Base-by-base conservation (phyloP, 1,139 yeast genomes). In the Geotrichum reessii region DNA sequence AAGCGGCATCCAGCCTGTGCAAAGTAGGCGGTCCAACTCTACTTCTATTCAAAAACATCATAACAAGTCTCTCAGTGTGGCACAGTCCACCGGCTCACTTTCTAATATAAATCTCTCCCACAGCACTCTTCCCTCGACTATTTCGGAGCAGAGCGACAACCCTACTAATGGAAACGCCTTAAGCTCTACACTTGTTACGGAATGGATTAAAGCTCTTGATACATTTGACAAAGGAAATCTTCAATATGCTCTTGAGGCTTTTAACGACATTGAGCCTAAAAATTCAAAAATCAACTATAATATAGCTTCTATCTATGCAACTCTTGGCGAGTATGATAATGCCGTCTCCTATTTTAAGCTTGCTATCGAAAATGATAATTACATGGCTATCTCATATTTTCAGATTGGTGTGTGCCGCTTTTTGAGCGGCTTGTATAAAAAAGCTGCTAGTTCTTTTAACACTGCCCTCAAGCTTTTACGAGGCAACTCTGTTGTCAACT, bases 301-400 rank as follows among this genome's bases (percentile, higher is more conserved):
- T 48, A 61, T 62, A 31, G 65, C 58, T 1, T 50, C 61, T 1
- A 47, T 62, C n/a, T 53, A 58, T 40, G 57, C 62, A 24, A 58
- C 54, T 21, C 47, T 59, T 37, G 65, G 63, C 5, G 52, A 59
- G 33, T 61, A 62, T 27, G 57, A 48, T 6, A 28, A 52, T 12
- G 65, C 65, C n/a, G 40, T 60, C 12, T 33, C 57, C 27, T 33
- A 58, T 44, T 62, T 63, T 24, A 58, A 61, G 14, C 53, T 50
- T 6, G 63, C 67, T 0, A 58, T 64, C 12, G 50, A 53, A 22
- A 57, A 55, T 25, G 67, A 64, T 55, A 60, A 62, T 8, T 65
- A 65, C 54, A 58, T 65, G 50, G 65, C 67, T n/a, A 58, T 65
- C 47, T 63, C 67, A 4, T 61, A 64, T 27, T 65, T 65, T 50